Evolutionary conservation across 345 rosid species (phyloP), one percentile per base, ranked within the genome.

Genomic region (Orychophragmus violaceus): DNA sequence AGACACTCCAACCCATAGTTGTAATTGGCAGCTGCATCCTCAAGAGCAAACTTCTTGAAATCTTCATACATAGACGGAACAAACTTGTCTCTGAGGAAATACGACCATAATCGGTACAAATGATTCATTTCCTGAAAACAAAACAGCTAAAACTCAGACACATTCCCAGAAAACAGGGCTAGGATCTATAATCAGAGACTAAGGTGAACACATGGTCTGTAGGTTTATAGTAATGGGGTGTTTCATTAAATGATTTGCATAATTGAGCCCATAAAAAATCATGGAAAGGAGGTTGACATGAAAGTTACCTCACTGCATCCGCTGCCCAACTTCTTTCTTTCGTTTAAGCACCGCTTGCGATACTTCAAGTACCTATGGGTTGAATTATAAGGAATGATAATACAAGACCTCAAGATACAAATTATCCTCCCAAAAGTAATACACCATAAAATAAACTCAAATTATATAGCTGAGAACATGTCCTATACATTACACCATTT

Each of bases 41-140:
- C 99, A 45, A 85, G 80, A 23, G 99, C 95, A 66, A 81, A 63
- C 77, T 84, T 90, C 74, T 66, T 80, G 77, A 94, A 94, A 67
- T 94, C 99, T 19, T 88, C 80, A 79, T 94, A 94, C 88, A 94
- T 85, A 13, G 95, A 80, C 42, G 82, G 84, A n/a, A 83, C 84
- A 82, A 88, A 86, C 64, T 77, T 66, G 27, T 85, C 85, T 79
- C 99, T 81, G 39, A 94, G 92, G 78, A 94, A 94, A 79, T 84
- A 94, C 7, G 97, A 85, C 99, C 99, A 94, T 76, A 90, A 94
- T 49, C 97, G 80, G 76, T 88, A 94, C 44, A 94, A 77, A 11
- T 88, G 84, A 70, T 94, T 94, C 99, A 94, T 94, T 82, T 90
- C 99, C 99, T 94, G 90, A 80, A 83, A 46, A 67, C 12, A 42